These are phyloP conservation scores for Haplosporangium sp. DNA, from an alignment of 371 early-diverging fungal genomes.

Conservation along the genomic window DNA sequence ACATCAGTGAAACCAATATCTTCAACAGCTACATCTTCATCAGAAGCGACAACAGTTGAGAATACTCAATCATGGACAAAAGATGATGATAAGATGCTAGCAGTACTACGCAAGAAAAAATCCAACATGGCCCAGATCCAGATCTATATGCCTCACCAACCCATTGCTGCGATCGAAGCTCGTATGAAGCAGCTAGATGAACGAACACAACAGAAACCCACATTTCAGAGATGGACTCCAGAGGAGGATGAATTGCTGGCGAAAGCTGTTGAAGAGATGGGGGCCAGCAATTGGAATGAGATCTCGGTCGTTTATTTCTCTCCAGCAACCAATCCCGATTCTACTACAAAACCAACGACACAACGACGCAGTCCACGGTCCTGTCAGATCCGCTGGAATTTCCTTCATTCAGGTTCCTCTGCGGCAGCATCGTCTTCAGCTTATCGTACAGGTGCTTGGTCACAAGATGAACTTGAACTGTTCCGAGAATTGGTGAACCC, in stretches of 20 bases:
- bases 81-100: conserved; percentile 26
- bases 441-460: conserved; percentile 27
- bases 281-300: conserved; percentile 7
- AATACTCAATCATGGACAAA: conserved; percentile 6
- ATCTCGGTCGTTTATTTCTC: conserved; percentile 28
- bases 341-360: not conserved
- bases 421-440: not conserved
- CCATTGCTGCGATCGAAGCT: conserved; percentile 16
- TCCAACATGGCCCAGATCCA: conserved; percentile 5
- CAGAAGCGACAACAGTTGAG: too few species aligned
- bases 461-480: conserved; percentile 26
- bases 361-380: conserved; percentile 22
- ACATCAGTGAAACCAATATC: too few species aligned
- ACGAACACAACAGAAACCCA: conserved; percentile 6
- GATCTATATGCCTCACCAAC: conserved; percentile 36
- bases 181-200: conserved; percentile 5
- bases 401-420: conserved; percentile 13
- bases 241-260: conserved; percentile 19
- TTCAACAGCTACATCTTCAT: too few species aligned
- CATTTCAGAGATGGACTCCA: conserved; percentile 37
- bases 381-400: conserved; percentile 41
- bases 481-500: conserved; percentile 35
- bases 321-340: not conserved
- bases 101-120: conserved; percentile 15
- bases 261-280: conserved; percentile 16